phyloP scores from a whole-genome alignment of 805 yeast species.

The Wickerhamomyces tratensis region DNA sequence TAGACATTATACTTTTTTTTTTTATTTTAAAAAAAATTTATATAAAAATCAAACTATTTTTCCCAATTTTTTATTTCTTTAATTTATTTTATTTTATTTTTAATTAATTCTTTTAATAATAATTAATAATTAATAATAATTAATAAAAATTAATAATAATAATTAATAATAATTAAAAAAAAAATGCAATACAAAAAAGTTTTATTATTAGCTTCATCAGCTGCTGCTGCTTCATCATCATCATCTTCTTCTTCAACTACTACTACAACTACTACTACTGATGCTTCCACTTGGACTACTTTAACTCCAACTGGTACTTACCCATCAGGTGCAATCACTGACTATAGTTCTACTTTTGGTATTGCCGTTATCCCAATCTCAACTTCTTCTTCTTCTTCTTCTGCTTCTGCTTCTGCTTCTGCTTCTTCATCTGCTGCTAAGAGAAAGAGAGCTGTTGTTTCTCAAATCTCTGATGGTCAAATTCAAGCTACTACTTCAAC shows the following conservation, averaged over 20 bases:
- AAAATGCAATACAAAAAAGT: slow-evolving; percentile 35
- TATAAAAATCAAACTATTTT: no score
- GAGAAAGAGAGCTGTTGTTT: slow-evolving; percentile 14
- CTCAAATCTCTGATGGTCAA: slow-evolving; percentile 37
- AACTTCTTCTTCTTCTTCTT: slow-evolving; percentile 7
- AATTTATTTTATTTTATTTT: no score
- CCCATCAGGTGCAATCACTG: slow-evolving; percentile 24
- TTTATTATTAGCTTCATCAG: slow-evolving; percentile 33
- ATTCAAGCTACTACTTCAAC: slow-evolving; percentile 34
- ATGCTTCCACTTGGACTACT: slow-evolving; percentile 32
- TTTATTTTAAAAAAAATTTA: no score
- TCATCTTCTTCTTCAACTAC: no score
- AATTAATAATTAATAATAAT: no score
- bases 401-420: slow-evolving; percentile 10
- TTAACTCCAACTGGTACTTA: slow-evolving; percentile 26
- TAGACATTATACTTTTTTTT: no score
- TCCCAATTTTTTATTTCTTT: no score
- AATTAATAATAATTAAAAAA: no score
- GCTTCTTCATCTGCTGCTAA: slow-evolving; percentile 9
- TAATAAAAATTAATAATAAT: no score
- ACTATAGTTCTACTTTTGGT: slow-evolving; percentile 39
- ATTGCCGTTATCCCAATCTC: slow-evolving; percentile 19
- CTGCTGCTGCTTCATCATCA: slow-evolving; percentile 33
- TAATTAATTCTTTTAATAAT: no score
- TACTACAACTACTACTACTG: slow-evolving; percentile 20